Evolutionary conservation across 1,284 basidiomycete genomes (phyloP).

Genomic region (Tremellales sp.): DNA sequence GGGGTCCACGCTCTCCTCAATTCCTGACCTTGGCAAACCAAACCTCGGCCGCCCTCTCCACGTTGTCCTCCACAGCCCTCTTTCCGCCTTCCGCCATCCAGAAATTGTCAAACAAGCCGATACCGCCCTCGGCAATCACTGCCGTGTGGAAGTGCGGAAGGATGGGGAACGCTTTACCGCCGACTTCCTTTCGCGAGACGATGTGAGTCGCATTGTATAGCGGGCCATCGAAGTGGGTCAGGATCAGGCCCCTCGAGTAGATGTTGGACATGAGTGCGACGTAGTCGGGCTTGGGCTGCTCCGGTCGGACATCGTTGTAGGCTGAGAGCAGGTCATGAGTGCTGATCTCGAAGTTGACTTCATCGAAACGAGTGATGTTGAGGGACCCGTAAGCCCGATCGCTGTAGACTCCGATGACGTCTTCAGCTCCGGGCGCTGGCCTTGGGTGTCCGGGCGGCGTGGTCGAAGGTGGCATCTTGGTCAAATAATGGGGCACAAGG

Average conservation of each 20-base stretch:
- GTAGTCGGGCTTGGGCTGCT: conserved; percentile 6
- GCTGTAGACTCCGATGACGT: conserved; percentile 15
- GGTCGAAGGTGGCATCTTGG: not conserved
- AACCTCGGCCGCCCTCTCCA: conserved; percentile 20
- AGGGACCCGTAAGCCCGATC: conserved; percentile 17
- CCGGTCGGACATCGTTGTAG: not conserved
- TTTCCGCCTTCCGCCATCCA: conserved; percentile 8
- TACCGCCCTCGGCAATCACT: conserved; percentile 11
- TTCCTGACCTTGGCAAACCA: no score
- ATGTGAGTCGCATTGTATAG: conserved; percentile 11
- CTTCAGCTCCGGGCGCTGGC: not conserved
- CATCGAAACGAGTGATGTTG: conserved; percentile 4
- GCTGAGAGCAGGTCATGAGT: not conserved
- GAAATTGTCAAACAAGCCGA: conserved; percentile 20
- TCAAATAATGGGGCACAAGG: conserved; percentile 3
- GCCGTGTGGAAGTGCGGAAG: conserved; percentile 1
- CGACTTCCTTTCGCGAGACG: not conserved
- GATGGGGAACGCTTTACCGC: not conserved
- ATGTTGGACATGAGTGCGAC: conserved; percentile 9
- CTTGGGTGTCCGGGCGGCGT: conserved; percentile 1
- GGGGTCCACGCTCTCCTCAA: no score
- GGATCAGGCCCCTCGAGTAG: conserved; percentile 14
- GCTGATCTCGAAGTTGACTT: not conserved
- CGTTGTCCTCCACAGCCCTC: conserved; percentile 3
- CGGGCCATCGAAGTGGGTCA: conserved; percentile 17